Evolutionary conservation across 2,329 filamentous ascomycete species (phyloP), one percentile per base, ranked within the genome.

Genomic region (Neoarthrinium moseri): DNA sequence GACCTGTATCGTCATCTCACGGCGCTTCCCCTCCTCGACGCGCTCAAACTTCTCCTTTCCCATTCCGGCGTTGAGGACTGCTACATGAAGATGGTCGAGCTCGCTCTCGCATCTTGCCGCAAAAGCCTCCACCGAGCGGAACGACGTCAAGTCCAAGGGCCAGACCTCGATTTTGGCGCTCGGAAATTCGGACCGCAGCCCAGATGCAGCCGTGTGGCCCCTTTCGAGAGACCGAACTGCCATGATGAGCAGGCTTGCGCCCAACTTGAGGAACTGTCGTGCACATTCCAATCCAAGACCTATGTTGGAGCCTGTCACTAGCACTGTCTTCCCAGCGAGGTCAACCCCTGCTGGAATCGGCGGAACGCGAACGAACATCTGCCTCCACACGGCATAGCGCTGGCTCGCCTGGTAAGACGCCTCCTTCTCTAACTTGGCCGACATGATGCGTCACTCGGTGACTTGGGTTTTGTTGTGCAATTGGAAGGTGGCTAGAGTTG

Each of bases 61-160:
- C 12, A 60, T 7, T 0, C 60, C 61, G 4, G 57, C 60, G 24
- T 63, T 64, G 21, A 63, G 48, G 17, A 64, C 50, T 8, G 51
- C 56, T 7, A 46, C 18, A 20, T 46, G 29, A 4, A 46, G 45
- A 10, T 62, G 54, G 0, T 50, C 18, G 6, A 68, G 55, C 1
- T 13, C 55, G n/a, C 62, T 47, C n/a, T 10, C 11, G 7, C 17
- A 48, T 4, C 60, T 60, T 2, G 26, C 36, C 12, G 53, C 60
- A 46, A 72, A 71, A 2, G 46, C 51, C 29, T 58, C 55, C 24
- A 71, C 54, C 1, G 66, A 70, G 2, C 56, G 51, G 40, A 69
- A 70, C 11, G 58, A 63, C 3, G 30, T 35, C 59, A 70, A 65
- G 44, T 72, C 67, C 18, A 72, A 43, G 10, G 46, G 3, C 65